Evolutionary conservation across 2,329 filamentous ascomycete species (phyloP).

Genomic region (Diaporthe ilicicola): DNA sequence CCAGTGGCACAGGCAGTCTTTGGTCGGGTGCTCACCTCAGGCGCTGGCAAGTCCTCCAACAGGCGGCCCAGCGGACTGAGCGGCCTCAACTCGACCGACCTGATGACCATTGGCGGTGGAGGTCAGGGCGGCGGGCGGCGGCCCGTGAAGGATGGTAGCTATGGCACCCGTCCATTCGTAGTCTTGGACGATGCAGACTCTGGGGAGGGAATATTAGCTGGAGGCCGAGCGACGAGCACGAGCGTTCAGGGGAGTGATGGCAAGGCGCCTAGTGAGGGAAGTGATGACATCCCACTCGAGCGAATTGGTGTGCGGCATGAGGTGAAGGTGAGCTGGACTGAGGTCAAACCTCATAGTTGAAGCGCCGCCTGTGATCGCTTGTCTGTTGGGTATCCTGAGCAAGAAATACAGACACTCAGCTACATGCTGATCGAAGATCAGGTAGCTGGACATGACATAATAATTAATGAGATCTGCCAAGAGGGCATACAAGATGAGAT

Average conservation of each 20-base stretch:
- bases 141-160: not conserved
- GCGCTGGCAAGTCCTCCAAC: constrained; percentile 12
- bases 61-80: not conserved
- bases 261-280: constrained; percentile 5
- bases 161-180: not conserved
- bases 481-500: too few species aligned
- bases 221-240: not conserved
- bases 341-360: not conserved
- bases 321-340: constrained; percentile 14
- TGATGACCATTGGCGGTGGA: not conserved
- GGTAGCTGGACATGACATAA: not conserved
- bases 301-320: not conserved
- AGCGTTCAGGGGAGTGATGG: constrained; percentile 3
- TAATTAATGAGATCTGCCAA: not conserved
- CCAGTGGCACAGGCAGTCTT: not conserved
- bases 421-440: not conserved
- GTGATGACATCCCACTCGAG: constrained; percentile 3
- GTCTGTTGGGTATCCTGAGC: not conserved
- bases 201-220: not conserved
- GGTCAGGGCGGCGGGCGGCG: not conserved
- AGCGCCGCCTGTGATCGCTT: not conserved
- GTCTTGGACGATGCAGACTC: constrained; percentile 5
- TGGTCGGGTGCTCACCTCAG: constrained; percentile 1
- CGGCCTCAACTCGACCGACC: not conserved
- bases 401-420: too few species aligned